A percentile compares a stretch with the other conserved stretches of the same genome.
phyloP scores from a whole-genome alignment of 805 yeast genomes.

The Wickerhamomyces mucosus region DNA sequence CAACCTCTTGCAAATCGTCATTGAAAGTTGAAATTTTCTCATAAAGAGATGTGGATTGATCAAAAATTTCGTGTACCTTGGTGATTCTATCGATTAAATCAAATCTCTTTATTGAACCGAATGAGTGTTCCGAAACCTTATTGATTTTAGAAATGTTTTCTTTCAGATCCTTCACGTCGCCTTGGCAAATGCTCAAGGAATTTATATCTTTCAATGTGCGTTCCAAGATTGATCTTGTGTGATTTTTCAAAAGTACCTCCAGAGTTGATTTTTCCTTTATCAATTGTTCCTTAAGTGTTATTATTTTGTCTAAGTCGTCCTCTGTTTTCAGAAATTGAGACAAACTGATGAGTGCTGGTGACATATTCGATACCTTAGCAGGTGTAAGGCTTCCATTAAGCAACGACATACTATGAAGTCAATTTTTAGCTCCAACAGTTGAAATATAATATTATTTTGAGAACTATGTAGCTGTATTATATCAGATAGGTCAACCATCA shows the following conservation, averaged over 20 bases:
- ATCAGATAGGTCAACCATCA: no score
- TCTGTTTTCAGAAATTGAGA: conserved; percentile 28
- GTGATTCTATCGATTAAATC: conserved; percentile 62
- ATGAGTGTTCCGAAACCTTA: conserved; percentile 43
- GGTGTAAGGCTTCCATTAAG: no score
- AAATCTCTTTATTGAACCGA: conserved; percentile 53
- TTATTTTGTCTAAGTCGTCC: conserved; percentile 45
- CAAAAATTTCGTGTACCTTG: conserved; percentile 59
- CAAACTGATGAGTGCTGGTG: conserved; percentile 20
- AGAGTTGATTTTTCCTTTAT: conserved; percentile 62
- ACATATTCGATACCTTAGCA: no score
- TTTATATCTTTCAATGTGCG: conserved; percentile 37
- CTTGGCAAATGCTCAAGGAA: conserved; percentile 28
- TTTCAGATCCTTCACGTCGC: conserved; percentile 41
- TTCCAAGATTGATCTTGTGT: conserved; percentile 39
- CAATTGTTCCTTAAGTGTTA: conserved; percentile 43
- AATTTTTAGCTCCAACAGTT: no score
- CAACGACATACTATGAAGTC: no score
- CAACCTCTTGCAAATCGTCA: conserved; percentile 38
- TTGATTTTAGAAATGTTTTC: conserved; percentile 35
- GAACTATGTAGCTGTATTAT: no score
- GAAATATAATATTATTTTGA: no score
- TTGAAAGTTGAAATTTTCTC: conserved; percentile 51
- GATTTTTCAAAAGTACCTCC: conserved; percentile 41
- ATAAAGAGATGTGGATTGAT: conserved; percentile 56